Evolutionary conservation across 73 alveolate species (phyloP).

Genomic region (Paramecium tetraurelia): DNA sequence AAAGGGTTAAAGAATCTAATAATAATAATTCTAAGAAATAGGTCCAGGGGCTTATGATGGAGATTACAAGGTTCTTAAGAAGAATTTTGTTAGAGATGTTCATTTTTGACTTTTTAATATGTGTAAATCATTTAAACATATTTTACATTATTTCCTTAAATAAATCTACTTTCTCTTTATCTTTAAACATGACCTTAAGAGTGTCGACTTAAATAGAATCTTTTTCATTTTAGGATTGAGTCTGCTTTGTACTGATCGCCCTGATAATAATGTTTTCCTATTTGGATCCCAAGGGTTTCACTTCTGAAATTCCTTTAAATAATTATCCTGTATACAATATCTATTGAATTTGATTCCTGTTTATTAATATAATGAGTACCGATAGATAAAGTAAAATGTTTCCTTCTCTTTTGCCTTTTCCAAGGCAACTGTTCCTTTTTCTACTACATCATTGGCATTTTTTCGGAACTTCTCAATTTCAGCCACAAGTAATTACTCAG

Average conservation of each 20-base stretch:
- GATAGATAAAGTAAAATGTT: background rate
- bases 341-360: background rate
- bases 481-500: background rate
- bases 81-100: constrained; percentile 20
- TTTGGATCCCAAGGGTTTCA: background rate
- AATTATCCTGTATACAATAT: background rate
- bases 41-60: constrained; percentile 43
- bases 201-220: background rate
- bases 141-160: background rate
- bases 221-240: background rate
- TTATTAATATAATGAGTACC: background rate
- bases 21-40: background rate
- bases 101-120: constrained; percentile 44
- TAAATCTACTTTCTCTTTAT: background rate
- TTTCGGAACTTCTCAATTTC: background rate
- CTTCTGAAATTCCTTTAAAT: background rate
- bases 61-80: background rate
- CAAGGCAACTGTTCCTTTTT: background rate
- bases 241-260: background rate
- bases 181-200: background rate
- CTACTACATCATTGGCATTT: background rate
- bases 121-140: background rate
- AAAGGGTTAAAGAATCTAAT: background rate
- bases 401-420: background rate
- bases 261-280: background rate